Conservation (phyloP, 768 basidiomycete species). For the Naganishia vaughanmartiniae region DNA sequence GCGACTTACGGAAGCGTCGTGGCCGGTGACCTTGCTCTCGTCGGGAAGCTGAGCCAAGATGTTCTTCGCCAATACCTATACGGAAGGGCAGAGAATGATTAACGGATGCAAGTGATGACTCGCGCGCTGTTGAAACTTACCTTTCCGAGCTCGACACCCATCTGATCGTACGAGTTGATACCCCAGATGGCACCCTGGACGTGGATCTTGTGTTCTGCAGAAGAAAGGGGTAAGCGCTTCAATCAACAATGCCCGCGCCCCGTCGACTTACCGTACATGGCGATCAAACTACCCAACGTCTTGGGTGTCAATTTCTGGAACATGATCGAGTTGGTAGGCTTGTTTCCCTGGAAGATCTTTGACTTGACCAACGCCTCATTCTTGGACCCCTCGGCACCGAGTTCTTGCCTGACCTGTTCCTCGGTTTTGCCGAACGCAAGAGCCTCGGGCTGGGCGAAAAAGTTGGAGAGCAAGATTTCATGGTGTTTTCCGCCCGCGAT, state of each 20-base stretch:
- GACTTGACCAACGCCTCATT: conserved; percentile 86
- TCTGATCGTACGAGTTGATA: conserved; percentile 99
- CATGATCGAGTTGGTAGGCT: conserved; percentile 92
- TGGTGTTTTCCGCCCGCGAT: conserved; percentile 83
- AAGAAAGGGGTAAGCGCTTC: neutral
- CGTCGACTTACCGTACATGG: conserved; percentile 41
- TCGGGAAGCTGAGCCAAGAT: conserved; percentile 80
- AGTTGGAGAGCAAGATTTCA: conserved; percentile 94
- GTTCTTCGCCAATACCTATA: conserved; percentile 80
- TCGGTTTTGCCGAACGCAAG: conserved; percentile 97
- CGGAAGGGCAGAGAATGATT: neutral
- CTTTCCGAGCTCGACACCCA: conserved; percentile 98
- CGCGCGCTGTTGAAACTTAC: conserved; percentile 35
- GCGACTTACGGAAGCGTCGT: conserved; percentile 71
- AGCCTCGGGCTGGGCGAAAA: conserved; percentile 96
- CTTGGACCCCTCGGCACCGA: conserved; percentile 59
- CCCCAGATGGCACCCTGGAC: conserved; percentile 96
- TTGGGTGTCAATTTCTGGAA: conserved; percentile 90
- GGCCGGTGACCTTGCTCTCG: conserved; percentile 66
- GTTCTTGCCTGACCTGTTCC: conserved; percentile 68
- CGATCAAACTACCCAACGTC: conserved; percentile 65
- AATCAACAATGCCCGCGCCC: neutral
- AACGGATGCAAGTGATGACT: neutral
- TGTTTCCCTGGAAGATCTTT: conserved; percentile 97
- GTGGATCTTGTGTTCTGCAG: conserved; percentile 91